Conservation (phyloP, 331 rosid genomes). For the Quercus tomentella region DNA sequence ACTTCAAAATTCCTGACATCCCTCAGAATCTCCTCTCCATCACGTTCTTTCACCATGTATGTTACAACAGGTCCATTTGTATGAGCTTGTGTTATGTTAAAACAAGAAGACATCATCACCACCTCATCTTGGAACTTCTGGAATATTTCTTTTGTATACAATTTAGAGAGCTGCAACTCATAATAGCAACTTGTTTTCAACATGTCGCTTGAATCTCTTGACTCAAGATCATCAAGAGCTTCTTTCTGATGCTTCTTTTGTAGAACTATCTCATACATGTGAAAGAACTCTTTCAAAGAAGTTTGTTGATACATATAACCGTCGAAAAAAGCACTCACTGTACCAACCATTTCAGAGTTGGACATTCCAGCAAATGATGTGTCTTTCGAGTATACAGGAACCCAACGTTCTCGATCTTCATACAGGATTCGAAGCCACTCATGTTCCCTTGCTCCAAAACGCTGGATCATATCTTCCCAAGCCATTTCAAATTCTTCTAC, state of each 20-base stretch:
- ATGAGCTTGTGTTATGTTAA: slow-evolving; percentile 55
- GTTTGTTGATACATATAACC: slow-evolving; percentile 65
- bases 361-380: slow-evolving; percentile 78
- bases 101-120: slow-evolving; percentile 71
- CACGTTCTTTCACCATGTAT: slow-evolving; percentile 62
- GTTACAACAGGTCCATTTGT: slow-evolving; percentile 57
- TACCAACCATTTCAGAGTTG: slow-evolving; percentile 46
- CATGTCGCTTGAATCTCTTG: slow-evolving; percentile 43
- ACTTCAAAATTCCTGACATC: slow-evolving; percentile 63
- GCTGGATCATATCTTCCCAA: slow-evolving; percentile 76
- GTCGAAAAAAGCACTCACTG: slow-evolving; percentile 47
- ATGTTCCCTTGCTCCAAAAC: slow-evolving; percentile 53
- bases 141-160: slow-evolving; percentile 67
- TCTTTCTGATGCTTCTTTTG: slow-evolving; percentile 57
- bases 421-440: slow-evolving; percentile 54
- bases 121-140: slow-evolving; percentile 80
- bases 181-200: slow-evolving; percentile 61
- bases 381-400: slow-evolving; percentile 77
- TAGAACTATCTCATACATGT: slow-evolving; percentile 47
- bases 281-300: slow-evolving; percentile 72
- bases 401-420: slow-evolving; percentile 85
- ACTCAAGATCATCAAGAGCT: slow-evolving; percentile 67
- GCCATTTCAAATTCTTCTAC: slow-evolving; percentile 82
- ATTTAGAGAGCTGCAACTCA: slow-evolving; percentile 81
- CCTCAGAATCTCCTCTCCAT: slow-evolving; percentile 44